These are phyloP conservation scores for Cryptomeria japonica DNA, from an alignment of 75 land plant species.

Conservation along the genomic window DNA sequence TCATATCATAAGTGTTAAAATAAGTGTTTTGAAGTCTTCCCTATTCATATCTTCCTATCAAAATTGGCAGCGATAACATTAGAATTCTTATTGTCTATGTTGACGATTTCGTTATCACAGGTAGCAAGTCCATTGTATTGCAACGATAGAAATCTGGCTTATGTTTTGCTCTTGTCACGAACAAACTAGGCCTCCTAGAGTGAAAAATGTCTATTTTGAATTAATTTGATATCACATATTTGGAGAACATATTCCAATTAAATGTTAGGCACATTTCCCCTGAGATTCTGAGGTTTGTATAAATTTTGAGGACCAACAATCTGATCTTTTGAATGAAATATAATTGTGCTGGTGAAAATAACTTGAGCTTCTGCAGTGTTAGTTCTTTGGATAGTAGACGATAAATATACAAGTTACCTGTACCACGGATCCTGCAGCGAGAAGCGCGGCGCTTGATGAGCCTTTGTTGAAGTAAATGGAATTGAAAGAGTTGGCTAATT, in stretches of 20 bases:
- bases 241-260: not conserved
- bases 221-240: not conserved
- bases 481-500: conserved; percentile 54
- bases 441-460: conserved; percentile 77
- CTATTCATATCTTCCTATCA: too few relatives aligned
- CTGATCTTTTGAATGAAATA: not conserved
- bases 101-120: too few relatives aligned
- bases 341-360: not conserved
- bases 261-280: not conserved
- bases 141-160: too few relatives aligned
- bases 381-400: not conserved
- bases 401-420: conserved; percentile 39
- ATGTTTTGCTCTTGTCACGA: too few relatives aligned
- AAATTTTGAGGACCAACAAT: not conserved
- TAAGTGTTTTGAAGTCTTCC: too few relatives aligned
- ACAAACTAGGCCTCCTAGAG: too few relatives aligned
- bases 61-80: too few relatives aligned
- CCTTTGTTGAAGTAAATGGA: conserved; percentile 86
- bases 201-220: not conserved
- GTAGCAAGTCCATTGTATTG: too few relatives aligned
- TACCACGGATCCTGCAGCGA: conserved; percentile 88
- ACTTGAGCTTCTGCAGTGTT: not conserved
- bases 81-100: too few relatives aligned
- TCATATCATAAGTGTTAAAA: too few relatives aligned
- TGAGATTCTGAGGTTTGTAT: not conserved